Percentiles rank a stretch among this genome's conserved stretches.
phyloP scores from a whole-genome alignment of 805 yeast species.

The Schwanniomyces pseudopolymorphus region DNA sequence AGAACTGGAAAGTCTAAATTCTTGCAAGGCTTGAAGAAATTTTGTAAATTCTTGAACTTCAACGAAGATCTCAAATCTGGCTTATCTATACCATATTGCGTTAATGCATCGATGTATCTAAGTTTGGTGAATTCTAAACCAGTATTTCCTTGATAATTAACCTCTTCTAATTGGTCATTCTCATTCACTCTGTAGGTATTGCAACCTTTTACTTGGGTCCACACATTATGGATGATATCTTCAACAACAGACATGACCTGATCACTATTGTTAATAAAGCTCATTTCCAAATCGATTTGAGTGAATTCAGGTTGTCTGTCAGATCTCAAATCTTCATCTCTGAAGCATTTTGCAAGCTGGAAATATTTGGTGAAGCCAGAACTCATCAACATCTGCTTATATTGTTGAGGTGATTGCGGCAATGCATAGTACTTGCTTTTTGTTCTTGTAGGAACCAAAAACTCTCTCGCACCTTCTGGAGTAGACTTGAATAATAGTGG shows the following conservation, averaged over 20 bases:
- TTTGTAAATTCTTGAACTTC: conserved; percentile 48
- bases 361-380: conserved; percentile 84
- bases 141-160: conserved; percentile 9
- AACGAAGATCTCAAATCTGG: conserved; percentile 80
- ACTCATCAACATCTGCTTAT: conserved; percentile 92
- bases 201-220: conserved; percentile 48
- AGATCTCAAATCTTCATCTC: conserved; percentile 92
- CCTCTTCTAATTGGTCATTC: conserved; percentile 28
- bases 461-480: conserved; percentile 97
- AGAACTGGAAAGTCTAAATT: conserved; percentile 57
- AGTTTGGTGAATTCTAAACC: conserved; percentile 37
- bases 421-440: conserved; percentile 71
- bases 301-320: conserved; percentile 99
- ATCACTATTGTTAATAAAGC: conserved; percentile 67
- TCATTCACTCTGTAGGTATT: conserved; percentile 38
- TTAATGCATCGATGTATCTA: conserved; percentile 67
- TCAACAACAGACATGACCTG: conserved; percentile 66
- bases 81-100: conserved; percentile 84
- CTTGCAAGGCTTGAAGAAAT: conserved; percentile 30
- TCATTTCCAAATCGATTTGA: conserved; percentile 94
- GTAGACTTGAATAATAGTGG: conserved; percentile 92
- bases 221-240: conserved; percentile 50
- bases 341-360: conserved; percentile 90
- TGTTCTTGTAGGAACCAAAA: conserved; percentile 85
- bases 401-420: conserved; percentile 98